These are phyloP conservation scores for Cornus kousa DNA, from an alignment of 148 eudicot species.

Conservation along the genomic window DNA sequence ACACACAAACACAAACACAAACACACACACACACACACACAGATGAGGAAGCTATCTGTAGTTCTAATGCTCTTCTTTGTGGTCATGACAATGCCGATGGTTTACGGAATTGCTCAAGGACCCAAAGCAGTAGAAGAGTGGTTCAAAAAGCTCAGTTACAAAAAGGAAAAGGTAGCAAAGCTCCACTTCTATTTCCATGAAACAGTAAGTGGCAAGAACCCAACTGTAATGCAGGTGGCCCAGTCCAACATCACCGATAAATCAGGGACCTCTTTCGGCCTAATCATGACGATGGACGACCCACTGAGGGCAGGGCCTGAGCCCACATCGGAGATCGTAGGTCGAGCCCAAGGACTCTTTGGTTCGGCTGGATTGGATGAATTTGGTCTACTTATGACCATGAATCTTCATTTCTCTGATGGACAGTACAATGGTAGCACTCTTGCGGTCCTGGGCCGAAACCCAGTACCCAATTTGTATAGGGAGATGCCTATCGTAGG, in stretches of 20 bases:
- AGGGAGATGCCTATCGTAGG: constrained; percentile 49
- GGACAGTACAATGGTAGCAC: constrained; percentile 50
- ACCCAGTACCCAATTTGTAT: constrained; percentile 17
- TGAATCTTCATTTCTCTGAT: constrained; percentile 22
- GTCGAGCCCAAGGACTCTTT: constrained; percentile 25
- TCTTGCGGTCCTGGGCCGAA: constrained; percentile 28
- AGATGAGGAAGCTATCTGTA: constrained; percentile 13
- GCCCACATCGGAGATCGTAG: constrained; percentile 15
- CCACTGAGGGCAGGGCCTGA: constrained; percentile 20
- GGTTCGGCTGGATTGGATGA: constrained; percentile 17
- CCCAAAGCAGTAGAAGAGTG: not conserved
- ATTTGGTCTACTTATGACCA: constrained; percentile 14
- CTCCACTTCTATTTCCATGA: constrained; percentile 42
- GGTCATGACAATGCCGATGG: not conserved
- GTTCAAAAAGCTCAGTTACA: not conserved
- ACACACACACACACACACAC: too few species aligned
- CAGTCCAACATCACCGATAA: not conserved
- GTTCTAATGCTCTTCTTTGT: constrained; percentile 6
- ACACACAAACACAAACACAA: not conserved
- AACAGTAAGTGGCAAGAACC: constrained; percentile 14
- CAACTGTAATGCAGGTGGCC: constrained; percentile 26
- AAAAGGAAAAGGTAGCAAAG: constrained; percentile 22
- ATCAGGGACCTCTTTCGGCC: constrained; percentile 10
- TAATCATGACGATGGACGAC: constrained; percentile 9
- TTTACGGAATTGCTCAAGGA: not conserved